Base-by-base conservation (phyloP, 2,329 filamentous ascomycete genomes). In the Aureobasidium sp. region DNA sequence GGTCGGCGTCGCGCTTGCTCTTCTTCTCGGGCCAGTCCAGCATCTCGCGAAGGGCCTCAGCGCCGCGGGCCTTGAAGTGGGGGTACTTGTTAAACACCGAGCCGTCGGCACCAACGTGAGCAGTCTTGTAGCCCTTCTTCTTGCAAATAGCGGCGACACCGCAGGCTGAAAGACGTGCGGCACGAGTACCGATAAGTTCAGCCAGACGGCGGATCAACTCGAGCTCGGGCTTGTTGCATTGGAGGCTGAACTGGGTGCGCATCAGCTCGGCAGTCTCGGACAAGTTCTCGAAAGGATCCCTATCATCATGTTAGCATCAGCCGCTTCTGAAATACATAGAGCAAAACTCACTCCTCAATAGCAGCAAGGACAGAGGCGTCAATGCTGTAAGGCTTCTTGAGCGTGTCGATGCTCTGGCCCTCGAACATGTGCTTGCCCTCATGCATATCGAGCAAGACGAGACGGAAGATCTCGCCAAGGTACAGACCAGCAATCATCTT, bases 71-170 rank as follows among this genome's bases (percentile, higher is more conserved):
- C 70, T 97, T 97, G 84, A 99, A 99, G 78, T 96, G 89, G 13
- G 94, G 94, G 78, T 99, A 99, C 76, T 97, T 97, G 82, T 96
- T 97, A 81, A 99, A 99, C 60, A 99, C 93, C 21, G 90, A 96
- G 41, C 94, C 94, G 72, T 99, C 94, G 57, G 94, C 94, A 69
- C 94, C 94, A 45, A 99, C 94, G 75, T 97, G 94, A 79, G 90
- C 96, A 41, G 84, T 82, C 71, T 88, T 78, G 76, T 92, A 93
- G 67, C 85, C 83, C 84, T 97, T 97, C 86, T 97, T 97, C 79
- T 88, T 95, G 83, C 89, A 91, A 71, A 99, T 97, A 62, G 93
- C 94, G 13, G 93, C 91, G 60, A 99, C 90, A 77, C 94, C 94
- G 71, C 94, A 97, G 30, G 93, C 87, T 16, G 92, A 96, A 59